phyloP scores from a whole-genome alignment of 1,284 basidiomycete species.

The Malassezia obtusa region DNA sequence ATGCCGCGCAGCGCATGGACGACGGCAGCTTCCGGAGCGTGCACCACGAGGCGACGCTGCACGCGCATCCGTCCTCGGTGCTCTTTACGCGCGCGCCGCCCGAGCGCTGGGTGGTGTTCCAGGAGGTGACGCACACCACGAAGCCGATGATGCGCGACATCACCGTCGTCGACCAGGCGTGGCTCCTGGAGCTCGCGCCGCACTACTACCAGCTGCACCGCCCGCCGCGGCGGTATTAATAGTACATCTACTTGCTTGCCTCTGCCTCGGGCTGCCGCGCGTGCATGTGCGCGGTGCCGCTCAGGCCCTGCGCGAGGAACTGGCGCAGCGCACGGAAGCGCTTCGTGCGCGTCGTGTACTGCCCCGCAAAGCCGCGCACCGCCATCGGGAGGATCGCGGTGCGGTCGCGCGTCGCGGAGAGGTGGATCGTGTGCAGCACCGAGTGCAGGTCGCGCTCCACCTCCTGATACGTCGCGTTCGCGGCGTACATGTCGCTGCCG shows the following conservation, averaged over 20 bases:
- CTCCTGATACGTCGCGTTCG: slow-evolving; percentile 31
- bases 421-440: slow-evolving; percentile 26
- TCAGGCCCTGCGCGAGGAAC: slow-evolving; percentile 29
- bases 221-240: background rate
- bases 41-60: slow-evolving; percentile 59
- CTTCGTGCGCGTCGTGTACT: slow-evolving; percentile 29
- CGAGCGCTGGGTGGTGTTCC: slow-evolving; percentile 85
- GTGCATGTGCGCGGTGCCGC: slow-evolving; percentile 15
- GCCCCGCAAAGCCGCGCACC: slow-evolving; percentile 27
- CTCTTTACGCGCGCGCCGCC: slow-evolving; percentile 82
- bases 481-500: slow-evolving; percentile 28
- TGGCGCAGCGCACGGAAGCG: slow-evolving; percentile 33
- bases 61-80: slow-evolving; percentile 87
- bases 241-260: background rate
- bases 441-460: slow-evolving; percentile 32
- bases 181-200: slow-evolving; percentile 52
- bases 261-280: background rate
- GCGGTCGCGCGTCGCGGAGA: slow-evolving; percentile 24
- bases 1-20: slow-evolving; percentile 75
- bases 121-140: slow-evolving; percentile 90
- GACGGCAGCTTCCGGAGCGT: slow-evolving; percentile 82
- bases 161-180: slow-evolving; percentile 50
- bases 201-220: slow-evolving; percentile 16
- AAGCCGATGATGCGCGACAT: slow-evolving; percentile 61
- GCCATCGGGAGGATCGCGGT: slow-evolving; percentile 35